Evolutionary conservation across 78 protist species (phyloP), one percentile per base, ranked within the genome.

Genomic region (Dictyostelium firmibasis): DNA sequence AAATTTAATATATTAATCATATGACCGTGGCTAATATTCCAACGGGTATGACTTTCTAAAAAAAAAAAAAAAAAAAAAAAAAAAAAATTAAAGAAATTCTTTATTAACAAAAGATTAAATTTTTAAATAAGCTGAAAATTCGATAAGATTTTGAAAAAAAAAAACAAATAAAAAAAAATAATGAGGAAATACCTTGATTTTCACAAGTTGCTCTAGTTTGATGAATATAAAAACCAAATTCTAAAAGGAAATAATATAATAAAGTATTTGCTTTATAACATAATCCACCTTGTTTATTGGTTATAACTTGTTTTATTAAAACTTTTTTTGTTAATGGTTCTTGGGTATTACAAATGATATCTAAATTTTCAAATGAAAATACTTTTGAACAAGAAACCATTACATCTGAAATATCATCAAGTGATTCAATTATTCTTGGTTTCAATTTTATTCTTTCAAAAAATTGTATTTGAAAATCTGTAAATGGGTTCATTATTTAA

Each of bases 341-440:
- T 7, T 6, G 1, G 4, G 50, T 41, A n/a, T 76, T 57, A 3
- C 9, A 23, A 8, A 86, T 11, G 2, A 86, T 41, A 50, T 86
- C 85, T 23, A 76, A 86, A 38, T 86, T 86, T 4, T 86, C 77
- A 47, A 76, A 86, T 53, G 92, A 78, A 36, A 85, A 38, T 6
- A 29, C 27, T 7, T 16, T 11, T 1, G 69, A 36, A 50, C 72
- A 85, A 3, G 33, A 2, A 16, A 29, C 11, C 82, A 74, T 50
- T 7, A 85, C 47, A 62, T 47, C 8, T 25, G 91, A 81, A 23
- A 85, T 41, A 27, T 85, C 91, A n/a, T 72, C 47, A 72, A 85
- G 47, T 25, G n/a, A 35, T 2, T 33, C 1, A n/a, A 33, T 69
- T 25, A 6, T 0, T 20, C 23, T 38, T 36, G 31, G 44, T 23